phyloP scores from a whole-genome alignment of 2,329 filamentous ascomycete species.

The Clarireedia hainanense region DNA sequence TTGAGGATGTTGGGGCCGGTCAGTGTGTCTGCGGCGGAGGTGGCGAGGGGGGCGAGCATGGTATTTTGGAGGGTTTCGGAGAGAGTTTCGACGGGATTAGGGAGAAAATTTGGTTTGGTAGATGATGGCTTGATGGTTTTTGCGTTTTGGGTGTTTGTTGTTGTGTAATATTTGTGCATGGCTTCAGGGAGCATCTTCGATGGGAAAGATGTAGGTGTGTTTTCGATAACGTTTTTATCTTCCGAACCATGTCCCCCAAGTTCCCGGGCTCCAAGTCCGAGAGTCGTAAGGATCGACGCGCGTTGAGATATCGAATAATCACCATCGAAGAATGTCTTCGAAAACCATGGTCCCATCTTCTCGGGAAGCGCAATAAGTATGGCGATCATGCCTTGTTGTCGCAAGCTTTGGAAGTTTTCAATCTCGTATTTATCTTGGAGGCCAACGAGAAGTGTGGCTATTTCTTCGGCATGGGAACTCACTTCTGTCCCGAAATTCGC shows the following conservation, averaged over 20 bases:
- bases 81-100: constrained; percentile 51
- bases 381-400: constrained; percentile 74
- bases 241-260: constrained; percentile 63
- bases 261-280: constrained; percentile 78
- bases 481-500: constrained; percentile 83
- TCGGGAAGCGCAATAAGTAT: constrained; percentile 68
- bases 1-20: constrained; percentile 81
- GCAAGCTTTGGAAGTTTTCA: constrained; percentile 66
- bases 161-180: constrained; percentile 63
- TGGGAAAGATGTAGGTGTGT: constrained; percentile 50
- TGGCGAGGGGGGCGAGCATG: constrained; percentile 76
- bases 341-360: constrained; percentile 76
- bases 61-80: constrained; percentile 58
- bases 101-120: background rate
- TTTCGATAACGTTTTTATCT: constrained; percentile 27
- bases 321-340: constrained; percentile 78
- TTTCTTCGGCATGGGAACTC: constrained; percentile 70
- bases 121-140: constrained; percentile 10
- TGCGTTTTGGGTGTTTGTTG: constrained; percentile 20
- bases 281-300: constrained; percentile 68
- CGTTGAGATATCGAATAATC: constrained; percentile 86
- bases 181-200: constrained; percentile 70
- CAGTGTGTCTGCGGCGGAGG: constrained; percentile 68
- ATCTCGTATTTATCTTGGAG: constrained; percentile 82
- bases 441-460: constrained; percentile 69